These are phyloP conservation scores for Psilocybe sp. DNA, from an alignment of 768 basidiomycete species.

Conservation along the genomic window DNA sequence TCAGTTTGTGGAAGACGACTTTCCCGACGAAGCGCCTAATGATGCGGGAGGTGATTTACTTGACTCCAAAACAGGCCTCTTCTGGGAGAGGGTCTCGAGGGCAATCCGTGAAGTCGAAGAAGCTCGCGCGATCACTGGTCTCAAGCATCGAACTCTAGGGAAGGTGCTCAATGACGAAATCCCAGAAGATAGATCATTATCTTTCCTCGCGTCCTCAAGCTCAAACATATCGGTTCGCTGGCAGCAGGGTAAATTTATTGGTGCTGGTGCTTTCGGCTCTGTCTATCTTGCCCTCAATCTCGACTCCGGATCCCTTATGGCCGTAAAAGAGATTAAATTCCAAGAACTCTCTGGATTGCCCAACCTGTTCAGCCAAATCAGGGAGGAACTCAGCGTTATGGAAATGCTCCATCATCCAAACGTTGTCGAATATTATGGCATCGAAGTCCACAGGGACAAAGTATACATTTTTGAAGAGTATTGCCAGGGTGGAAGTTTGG, in stretches of 20 bases:
- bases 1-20: conserved; percentile 44
- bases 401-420: conserved; percentile 97
- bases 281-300: conserved; percentile 98
- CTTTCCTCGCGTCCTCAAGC: conserved; percentile 92
- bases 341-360: conserved; percentile 89
- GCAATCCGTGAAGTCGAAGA: conserved; percentile 66
- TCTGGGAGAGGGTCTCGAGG: conserved; percentile 70
- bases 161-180: conserved; percentile 93
- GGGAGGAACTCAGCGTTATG: conserved; percentile 96
- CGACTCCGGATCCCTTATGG: conserved; percentile 95
- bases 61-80: conserved; percentile 65
- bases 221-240: conserved; percentile 95
- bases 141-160: conserved; percentile 77
- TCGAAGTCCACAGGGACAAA: conserved; percentile 97
- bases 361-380: conserved; percentile 87
- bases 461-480: conserved; percentile 99
- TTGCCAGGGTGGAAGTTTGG: conserved; percentile 93
- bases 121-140: conserved; percentile 53
- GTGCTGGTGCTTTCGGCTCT: conserved; percentile 98
- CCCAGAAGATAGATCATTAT: conserved; percentile 88
- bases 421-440: conserved; percentile 97
- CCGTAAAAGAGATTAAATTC: conserved; percentile 98
- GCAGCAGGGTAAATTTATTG: conserved; percentile 98
- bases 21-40: conserved; percentile 32
- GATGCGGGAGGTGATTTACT: conserved; percentile 45